Evolutionary conservation across 73 alveolate genomes (phyloP).

Genomic region (Paramecium pentaurelia): DNA sequence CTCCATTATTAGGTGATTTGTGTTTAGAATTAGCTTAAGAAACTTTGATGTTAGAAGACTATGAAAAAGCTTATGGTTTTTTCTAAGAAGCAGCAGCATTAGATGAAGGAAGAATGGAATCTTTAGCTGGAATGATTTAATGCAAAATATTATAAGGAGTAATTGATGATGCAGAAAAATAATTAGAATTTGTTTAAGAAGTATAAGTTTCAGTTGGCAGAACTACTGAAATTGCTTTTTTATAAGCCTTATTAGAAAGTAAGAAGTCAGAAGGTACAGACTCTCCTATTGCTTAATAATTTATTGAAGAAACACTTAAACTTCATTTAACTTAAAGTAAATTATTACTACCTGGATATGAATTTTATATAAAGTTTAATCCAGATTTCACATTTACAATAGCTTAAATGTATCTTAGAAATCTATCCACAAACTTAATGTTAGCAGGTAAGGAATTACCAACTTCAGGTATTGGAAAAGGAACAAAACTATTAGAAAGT

Average conservation of each 20-base stretch:
- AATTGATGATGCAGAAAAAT: conserved; percentile 94
- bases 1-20: conserved; percentile 82
- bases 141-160: conserved; percentile 89
- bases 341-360: conserved; percentile 75
- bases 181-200: conserved; percentile 89
- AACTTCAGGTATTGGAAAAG: conserved; percentile 70
- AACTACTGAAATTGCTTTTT: conserved; percentile 73
- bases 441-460: conserved; percentile 67
- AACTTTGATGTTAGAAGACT: conserved; percentile 82
- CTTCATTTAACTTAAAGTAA: conserved; percentile 82
- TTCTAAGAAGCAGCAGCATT: conserved; percentile 89
- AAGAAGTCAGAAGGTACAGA: conserved; percentile 64
- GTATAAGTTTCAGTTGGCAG: conserved; percentile 74
- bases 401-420: conserved; percentile 78
- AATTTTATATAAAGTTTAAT: conserved; percentile 80
- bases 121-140: conserved; percentile 91
- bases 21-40: conserved; percentile 87
- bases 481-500: conserved; percentile 81
- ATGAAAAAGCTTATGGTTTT: conserved; percentile 78
- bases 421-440: conserved; percentile 66
- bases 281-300: not conserved
- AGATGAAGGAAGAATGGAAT: conserved; percentile 89
- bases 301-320: conserved; percentile 75
- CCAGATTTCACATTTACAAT: conserved; percentile 87
- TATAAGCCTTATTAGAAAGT: conserved; percentile 75